Evolutionary conservation across 768 basidiomycete genomes (phyloP), one percentile per base, ranked within the genome.

Genomic region (Holtermannia corniformis): DNA sequence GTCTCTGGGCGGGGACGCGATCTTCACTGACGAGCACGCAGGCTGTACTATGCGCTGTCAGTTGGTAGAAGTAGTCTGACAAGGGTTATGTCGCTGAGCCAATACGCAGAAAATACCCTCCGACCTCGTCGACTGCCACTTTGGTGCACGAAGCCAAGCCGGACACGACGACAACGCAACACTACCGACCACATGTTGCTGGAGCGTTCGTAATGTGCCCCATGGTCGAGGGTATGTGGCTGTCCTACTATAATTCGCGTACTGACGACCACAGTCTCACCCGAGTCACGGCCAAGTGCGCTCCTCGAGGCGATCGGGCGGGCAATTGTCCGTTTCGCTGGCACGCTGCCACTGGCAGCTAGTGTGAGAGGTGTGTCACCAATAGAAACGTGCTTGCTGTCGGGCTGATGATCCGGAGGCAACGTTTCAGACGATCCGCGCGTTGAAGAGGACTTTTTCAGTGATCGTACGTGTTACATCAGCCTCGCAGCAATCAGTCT

Each of bases 351-450:
- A 7, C 50, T 73, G 14, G 67, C 69, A 3, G 50, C 70, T 47
- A 64, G 67, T 42, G 59, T 72, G 2, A 32, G 66, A 51, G 70
- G 66, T 64, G 26, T 50, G 55, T 20, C 19, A n/a, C 5, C 14
- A 13, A 14, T 45, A 14, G 10, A 50, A 46, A 44, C 28, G 42
- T 28, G n/a, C 14, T 22, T 41, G 41, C 2, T 41, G 32, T 43
- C 24, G 20, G 0, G 14, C 22, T 24, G 5, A 43, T 23, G 41
- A 32, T 44, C 13, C 5, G 32, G 25, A 61, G 72, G 74, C 21
- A 72, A 71, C 19, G 70, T 68, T 5, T 72, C 67, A 48, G 72
- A 74, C 54, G 73, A 75, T 63, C 73, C 74, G 1, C 60, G 68
- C 32, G 72, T 74, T 3, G 72, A 73, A 48, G 68, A 65, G 37